Evolutionary conservation across 176 grass and related monocot genomes (phyloP).

Genomic region (Themeda triandra): DNA sequence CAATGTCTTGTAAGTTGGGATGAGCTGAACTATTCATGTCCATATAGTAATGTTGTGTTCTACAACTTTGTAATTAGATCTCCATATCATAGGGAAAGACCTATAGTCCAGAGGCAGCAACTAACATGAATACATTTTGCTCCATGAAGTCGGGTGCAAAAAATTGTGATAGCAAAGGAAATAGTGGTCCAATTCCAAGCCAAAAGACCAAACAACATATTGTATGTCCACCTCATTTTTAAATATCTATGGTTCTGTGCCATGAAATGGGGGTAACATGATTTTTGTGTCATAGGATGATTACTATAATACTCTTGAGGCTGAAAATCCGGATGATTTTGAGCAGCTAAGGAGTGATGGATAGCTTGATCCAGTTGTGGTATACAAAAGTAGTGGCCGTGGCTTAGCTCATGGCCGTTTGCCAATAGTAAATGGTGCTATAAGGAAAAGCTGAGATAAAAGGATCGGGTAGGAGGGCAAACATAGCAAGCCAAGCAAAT

Average conservation of each 20-base stretch:
- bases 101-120: background rate
- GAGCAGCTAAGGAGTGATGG: background rate
- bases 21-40: background rate
- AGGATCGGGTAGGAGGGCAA: background rate
- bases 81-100: background rate
- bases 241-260: too few relatives aligned
- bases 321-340: background rate
- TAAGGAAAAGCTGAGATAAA: background rate
- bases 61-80: background rate
- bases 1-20: background rate
- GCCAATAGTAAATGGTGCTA: background rate
- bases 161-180: background rate
- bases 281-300: background rate
- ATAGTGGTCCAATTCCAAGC: too few relatives aligned
- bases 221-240: too few relatives aligned
- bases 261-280: background rate
- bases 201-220: too few relatives aligned
- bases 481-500: background rate
- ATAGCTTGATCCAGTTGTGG: background rate
- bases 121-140: background rate
- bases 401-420: too few relatives aligned
- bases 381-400: too few relatives aligned
- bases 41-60: too few relatives aligned
- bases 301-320: background rate
- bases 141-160: background rate